These are phyloP conservation scores for Tolypocladium album DNA, from an alignment of 2,329 filamentous ascomycete species.

Conservation along the genomic window DNA sequence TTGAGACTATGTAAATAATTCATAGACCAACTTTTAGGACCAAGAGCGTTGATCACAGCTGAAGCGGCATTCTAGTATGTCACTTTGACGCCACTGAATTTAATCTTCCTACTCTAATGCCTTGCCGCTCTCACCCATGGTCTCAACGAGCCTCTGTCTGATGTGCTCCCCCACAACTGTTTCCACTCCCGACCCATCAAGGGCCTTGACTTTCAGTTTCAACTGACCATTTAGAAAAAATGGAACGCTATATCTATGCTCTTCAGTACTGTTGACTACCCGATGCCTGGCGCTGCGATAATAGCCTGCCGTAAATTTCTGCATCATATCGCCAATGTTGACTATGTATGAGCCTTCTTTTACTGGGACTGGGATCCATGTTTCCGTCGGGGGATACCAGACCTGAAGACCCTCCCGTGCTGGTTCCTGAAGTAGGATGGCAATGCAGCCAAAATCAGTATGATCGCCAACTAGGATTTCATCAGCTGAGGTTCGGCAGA, in stretches of 20 bases:
- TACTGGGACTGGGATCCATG: conserved; percentile 18
- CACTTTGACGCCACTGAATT: background rate
- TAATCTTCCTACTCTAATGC: background rate
- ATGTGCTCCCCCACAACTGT: conserved; percentile 3
- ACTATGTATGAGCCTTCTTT: conserved; percentile 20
- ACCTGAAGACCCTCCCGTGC: conserved; percentile 16
- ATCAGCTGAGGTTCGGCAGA: background rate
- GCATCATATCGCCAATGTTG: conserved; percentile 26
- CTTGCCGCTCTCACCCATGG: conserved; percentile 2
- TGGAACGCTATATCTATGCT: conserved; percentile 14
- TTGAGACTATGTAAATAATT: too few relatives aligned
- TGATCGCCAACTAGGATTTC: conserved; percentile 13
- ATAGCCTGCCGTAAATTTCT: conserved; percentile 17
- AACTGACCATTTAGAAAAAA: conserved; percentile 16
- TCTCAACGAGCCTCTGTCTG: conserved; percentile 1
- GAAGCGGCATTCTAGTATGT: background rate
- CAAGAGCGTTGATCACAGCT: too few relatives aligned
- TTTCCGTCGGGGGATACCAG: conserved; percentile 14
- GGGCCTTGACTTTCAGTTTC: background rate
- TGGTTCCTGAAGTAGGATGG: conserved; percentile 17
- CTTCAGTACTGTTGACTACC: conserved; percentile 13
- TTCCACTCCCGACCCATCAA: conserved; percentile 1
- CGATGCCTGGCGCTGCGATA: conserved; percentile 20
- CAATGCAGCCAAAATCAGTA: conserved; percentile 17
- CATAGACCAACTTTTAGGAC: too few relatives aligned